phyloP scores from a whole-genome alignment of 2,329 filamentous ascomycete genomes.

The Monosporascus sp. region DNA sequence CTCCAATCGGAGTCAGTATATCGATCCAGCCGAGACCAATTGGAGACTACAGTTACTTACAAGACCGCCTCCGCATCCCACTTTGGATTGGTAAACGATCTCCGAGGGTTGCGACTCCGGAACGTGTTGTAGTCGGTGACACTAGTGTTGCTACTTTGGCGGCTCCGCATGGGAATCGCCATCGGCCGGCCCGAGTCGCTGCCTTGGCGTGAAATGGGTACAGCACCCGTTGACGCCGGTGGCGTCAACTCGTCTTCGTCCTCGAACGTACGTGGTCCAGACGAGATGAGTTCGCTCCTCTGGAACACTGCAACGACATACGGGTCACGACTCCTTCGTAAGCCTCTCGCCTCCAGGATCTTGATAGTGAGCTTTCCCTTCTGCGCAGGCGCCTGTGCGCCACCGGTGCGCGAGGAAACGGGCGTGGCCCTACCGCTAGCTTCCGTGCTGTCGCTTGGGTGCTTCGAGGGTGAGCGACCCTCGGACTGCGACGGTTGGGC shows the following conservation, averaged over 20 bases:
- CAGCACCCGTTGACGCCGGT: constrained; percentile 48
- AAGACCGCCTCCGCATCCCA: constrained; percentile 96
- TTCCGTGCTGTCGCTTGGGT: constrained; percentile 35
- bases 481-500: constrained; percentile 47
- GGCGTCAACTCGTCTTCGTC: constrained; percentile 54
- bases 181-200: constrained; percentile 81
- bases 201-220: constrained; percentile 63
- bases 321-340: constrained; percentile 78
- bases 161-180: constrained; percentile 94
- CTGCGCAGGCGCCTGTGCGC: constrained; percentile 62
- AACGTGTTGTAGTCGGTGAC: constrained; percentile 59
- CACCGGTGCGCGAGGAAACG: constrained; percentile 34
- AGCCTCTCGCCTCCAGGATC: constrained; percentile 77
- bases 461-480: constrained; percentile 24
- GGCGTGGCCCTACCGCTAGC: constrained; percentile 51
- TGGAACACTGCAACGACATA: constrained; percentile 98
- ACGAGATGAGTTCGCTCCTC: constrained; percentile 91
- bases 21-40: neutral
- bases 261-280: constrained; percentile 62
- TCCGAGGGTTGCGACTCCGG: constrained; percentile 48
- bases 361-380: constrained; percentile 88
- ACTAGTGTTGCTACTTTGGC: constrained; percentile 94
- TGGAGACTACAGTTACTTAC: constrained; percentile 50
- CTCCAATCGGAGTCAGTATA: constrained; percentile 39
- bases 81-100: constrained; percentile 72